phyloP scores from a whole-genome alignment of 2,329 filamentous ascomycete species.

The Fusarium praegraminearum region DNA sequence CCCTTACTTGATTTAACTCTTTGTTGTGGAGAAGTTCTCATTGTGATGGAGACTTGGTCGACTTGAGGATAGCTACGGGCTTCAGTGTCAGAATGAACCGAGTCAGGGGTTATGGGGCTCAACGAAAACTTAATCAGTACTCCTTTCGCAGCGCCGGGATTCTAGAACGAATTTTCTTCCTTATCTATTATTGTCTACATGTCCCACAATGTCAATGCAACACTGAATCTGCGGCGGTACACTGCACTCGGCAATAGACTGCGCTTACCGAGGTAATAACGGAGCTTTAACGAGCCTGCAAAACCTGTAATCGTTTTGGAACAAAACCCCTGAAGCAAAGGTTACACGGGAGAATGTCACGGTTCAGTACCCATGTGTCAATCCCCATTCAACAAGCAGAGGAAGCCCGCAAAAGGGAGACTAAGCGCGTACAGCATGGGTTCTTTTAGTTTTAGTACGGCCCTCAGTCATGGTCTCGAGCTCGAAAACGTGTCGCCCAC shows the following conservation, averaged over 20 bases:
- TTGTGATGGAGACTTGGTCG: not conserved
- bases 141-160: not conserved
- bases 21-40: not conserved
- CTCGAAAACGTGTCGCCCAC: constrained; percentile 24
- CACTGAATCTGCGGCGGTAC: too few species aligned
- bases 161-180: not conserved
- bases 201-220: not conserved
- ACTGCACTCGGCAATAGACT: not conserved
- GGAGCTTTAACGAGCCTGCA: too few species aligned
- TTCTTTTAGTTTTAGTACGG: not conserved
- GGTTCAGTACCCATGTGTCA: not conserved
- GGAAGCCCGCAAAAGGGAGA: not conserved
- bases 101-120: not conserved
- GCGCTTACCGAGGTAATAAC: not conserved
- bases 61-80: not conserved
- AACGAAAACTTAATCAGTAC: not conserved
- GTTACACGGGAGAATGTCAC: too few species aligned
- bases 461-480: not conserved
- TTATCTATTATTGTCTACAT: not conserved
- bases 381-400: not conserved
- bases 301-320: not conserved
- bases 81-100: not conserved
- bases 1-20: not conserved
- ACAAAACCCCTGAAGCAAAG: not conserved
- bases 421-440: not conserved